These are phyloP conservation scores for Tubosaeta brunneosetosa DNA, from an alignment of 768 basidiomycete species.

Conservation along the genomic window DNA sequence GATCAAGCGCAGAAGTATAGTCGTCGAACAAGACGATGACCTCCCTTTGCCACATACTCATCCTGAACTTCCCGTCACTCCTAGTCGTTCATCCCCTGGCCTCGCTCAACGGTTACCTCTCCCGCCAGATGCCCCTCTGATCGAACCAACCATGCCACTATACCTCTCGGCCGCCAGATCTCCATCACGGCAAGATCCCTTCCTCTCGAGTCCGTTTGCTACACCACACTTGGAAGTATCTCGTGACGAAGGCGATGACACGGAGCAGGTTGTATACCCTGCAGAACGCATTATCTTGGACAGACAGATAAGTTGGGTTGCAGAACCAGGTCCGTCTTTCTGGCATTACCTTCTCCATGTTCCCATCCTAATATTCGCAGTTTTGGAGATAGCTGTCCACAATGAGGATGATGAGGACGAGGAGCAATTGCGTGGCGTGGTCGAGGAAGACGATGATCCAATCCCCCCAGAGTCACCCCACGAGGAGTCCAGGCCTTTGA, in stretches of 20 bases:
- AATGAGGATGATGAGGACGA: constrained; percentile 46
- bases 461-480: constrained; percentile 50
- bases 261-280: constrained; percentile 59
- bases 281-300: constrained; percentile 49
- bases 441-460: constrained; percentile 44
- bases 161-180: constrained; percentile 40
- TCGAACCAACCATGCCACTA: constrained; percentile 44
- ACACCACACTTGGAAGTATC: constrained; percentile 62
- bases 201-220: constrained; percentile 68
- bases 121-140: constrained; percentile 50
- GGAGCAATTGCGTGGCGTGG: constrained; percentile 32
- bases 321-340: constrained; percentile 55
- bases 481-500: constrained; percentile 43
- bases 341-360: constrained; percentile 1
- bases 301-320: constrained; percentile 73
- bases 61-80: constrained; percentile 40
- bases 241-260: constrained; percentile 53
- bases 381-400: constrained; percentile 62
- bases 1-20: constrained; percentile 54
- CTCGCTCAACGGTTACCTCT: constrained; percentile 40
- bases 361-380: constrained; percentile 28
- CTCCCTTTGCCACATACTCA: constrained; percentile 38
- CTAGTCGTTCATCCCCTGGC: constrained; percentile 33
- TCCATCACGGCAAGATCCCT: constrained; percentile 53
- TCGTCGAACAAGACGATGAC: constrained; percentile 71